These are phyloP conservation scores for Brassica hybrid DNA, from an alignment of 441 rosid genomes.

Conservation along the genomic window DNA sequence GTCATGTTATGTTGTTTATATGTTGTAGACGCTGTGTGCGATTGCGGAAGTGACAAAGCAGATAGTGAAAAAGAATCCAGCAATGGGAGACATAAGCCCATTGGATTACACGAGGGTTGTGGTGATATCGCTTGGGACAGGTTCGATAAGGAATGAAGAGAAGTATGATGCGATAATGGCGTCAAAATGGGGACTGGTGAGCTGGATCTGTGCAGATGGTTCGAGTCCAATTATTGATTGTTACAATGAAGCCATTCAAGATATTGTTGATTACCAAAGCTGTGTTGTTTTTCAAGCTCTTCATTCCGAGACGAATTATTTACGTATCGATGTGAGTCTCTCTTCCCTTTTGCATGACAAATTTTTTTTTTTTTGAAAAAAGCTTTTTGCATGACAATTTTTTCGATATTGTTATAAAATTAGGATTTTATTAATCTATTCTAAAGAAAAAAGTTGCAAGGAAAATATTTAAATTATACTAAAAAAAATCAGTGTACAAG, in stretches of 20 bases:
- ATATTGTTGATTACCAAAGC: slow-evolving; percentile 62
- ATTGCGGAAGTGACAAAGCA: slow-evolving; percentile 54
- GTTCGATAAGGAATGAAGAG: slow-evolving; percentile 46
- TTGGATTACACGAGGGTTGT: slow-evolving; percentile 52
- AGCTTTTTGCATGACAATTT: no score
- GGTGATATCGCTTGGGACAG: slow-evolving; percentile 64
- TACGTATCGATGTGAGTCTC: slow-evolving; percentile 57
- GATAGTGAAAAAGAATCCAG: slow-evolving; percentile 48
- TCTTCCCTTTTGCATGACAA: no score
- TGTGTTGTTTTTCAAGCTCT: slow-evolving; percentile 52
- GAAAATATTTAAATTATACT: not conserved
- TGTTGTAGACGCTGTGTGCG: slow-evolving; percentile 58
- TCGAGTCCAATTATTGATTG: slow-evolving; percentile 52
- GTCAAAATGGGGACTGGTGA: slow-evolving; percentile 55
- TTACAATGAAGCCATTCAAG: slow-evolving; percentile 45
- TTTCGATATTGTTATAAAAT: no score
- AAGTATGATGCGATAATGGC: slow-evolving; percentile 48
- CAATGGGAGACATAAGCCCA: slow-evolving; percentile 43
- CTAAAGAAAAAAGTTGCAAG: not conserved
- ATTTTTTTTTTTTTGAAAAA: no score
- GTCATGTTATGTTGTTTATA: not conserved
- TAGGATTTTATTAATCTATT: not conserved
- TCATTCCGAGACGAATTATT: slow-evolving; percentile 49
- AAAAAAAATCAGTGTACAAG: not conserved
- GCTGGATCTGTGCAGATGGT: slow-evolving; percentile 48